phyloP scores from a whole-genome alignment of 2,329 filamentous ascomycete genomes.

The Aspergillus nomiae region DNA sequence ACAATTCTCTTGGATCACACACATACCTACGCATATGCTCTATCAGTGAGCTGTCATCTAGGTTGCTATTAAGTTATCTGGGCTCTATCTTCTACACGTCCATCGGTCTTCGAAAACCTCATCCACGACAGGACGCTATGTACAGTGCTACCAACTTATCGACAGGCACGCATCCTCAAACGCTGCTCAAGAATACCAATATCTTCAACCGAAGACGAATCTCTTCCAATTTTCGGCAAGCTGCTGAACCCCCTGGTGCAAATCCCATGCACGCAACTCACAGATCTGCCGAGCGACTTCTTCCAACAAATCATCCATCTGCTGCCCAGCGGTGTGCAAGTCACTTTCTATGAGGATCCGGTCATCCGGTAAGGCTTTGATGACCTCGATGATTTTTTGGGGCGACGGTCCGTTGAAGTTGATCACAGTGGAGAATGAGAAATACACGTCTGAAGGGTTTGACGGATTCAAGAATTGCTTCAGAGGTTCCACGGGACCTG shows the following conservation, averaged over 20 bases:
- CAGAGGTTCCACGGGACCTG: slow-evolving; percentile 72
- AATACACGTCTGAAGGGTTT: slow-evolving; percentile 77
- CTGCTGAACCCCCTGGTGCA: slow-evolving; percentile 69
- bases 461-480: slow-evolving; percentile 74
- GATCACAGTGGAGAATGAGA: slow-evolving; percentile 83
- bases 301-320: slow-evolving; percentile 78
- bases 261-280: slow-evolving; percentile 71
- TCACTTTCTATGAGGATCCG: slow-evolving; percentile 87
- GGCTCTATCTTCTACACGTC: not conserved
- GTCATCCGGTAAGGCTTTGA: slow-evolving; percentile 74
- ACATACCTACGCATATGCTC: not conserved
- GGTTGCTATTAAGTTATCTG: not conserved
- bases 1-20: not conserved
- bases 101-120: not conserved
- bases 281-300: slow-evolving; percentile 77
- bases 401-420: slow-evolving; percentile 65
- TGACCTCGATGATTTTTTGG: slow-evolving; percentile 64
- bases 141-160: not conserved
- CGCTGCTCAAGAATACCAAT: not conserved
- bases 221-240: slow-evolving; percentile 74
- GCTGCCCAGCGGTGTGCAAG: slow-evolving; percentile 75
- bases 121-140: not conserved
- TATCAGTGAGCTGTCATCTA: not conserved
- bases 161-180: not conserved
- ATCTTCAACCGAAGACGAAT: slow-evolving; percentile 67